Evolutionary conservation across 495 filamentous ascomycete species (phyloP).

Genomic region (Penicillium pancosmium): DNA sequence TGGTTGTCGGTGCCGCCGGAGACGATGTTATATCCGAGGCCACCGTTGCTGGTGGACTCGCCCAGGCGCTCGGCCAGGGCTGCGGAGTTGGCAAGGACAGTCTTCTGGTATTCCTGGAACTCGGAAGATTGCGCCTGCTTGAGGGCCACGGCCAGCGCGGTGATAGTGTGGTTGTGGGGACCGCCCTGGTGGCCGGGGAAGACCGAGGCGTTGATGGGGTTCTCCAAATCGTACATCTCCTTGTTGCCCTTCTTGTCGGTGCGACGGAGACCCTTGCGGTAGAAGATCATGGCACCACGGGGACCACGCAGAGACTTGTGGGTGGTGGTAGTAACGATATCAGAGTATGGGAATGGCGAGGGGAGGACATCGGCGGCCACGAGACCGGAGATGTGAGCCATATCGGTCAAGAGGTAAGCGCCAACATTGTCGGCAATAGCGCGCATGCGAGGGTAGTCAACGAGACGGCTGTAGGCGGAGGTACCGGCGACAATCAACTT

Average conservation of each 20-base stretch:
- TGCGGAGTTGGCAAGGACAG: slow-evolving; percentile 84
- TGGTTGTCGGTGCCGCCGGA: slow-evolving; percentile 97
- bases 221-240: slow-evolving; percentile 88
- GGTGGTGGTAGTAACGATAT: slow-evolving; percentile 97
- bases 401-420: slow-evolving; percentile 90
- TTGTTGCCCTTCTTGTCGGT: slow-evolving; percentile 85
- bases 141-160: slow-evolving; percentile 88
- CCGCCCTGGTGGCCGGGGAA: slow-evolving; percentile 99
- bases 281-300: slow-evolving; percentile 98
- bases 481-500: slow-evolving; percentile 95
- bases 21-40: slow-evolving; percentile 87
- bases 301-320: slow-evolving; percentile 97
- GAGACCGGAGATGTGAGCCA: slow-evolving; percentile 97
- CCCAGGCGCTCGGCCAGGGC: slow-evolving; percentile 78
- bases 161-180: slow-evolving; percentile 98
- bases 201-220: slow-evolving; percentile 92
- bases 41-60: slow-evolving; percentile 69
- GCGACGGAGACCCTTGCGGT: slow-evolving; percentile 83
- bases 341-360: slow-evolving; percentile 84
- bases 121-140: slow-evolving; percentile 90
- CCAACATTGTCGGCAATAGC: slow-evolving; percentile 86
- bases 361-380: slow-evolving; percentile 89
- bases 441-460: slow-evolving; percentile 89
- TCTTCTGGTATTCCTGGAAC: slow-evolving; percentile 86
- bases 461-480: slow-evolving; percentile 90